Evolutionary conservation across 805 yeast species (phyloP).

Genomic region (Spathaspora sp.): DNA sequence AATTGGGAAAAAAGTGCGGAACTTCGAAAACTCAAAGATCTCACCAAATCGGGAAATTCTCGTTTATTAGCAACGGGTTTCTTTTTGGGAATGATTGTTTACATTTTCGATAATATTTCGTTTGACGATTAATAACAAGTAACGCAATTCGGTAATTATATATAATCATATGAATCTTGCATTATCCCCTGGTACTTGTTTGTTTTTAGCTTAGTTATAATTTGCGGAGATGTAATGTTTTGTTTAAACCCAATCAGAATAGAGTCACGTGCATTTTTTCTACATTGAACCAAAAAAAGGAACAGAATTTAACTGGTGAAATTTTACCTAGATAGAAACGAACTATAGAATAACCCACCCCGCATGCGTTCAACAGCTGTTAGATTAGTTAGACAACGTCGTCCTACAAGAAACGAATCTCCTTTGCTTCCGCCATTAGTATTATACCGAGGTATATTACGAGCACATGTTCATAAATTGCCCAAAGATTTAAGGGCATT

Average conservation of each 20-base stretch:
- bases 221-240: too few species aligned
- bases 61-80: neutral
- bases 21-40: neutral
- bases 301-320: too few species aligned
- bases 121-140: too few species aligned
- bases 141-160: too few species aligned
- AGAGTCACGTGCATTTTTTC: too few species aligned
- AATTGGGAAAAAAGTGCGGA: neutral
- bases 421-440: constrained; percentile 77
- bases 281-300: too few species aligned
- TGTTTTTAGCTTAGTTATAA: too few species aligned
- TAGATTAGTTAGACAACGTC: constrained; percentile 35
- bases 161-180: too few species aligned
- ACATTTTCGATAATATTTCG: neutral
- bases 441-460: constrained; percentile 72
- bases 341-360: neutral
- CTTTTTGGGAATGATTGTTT: neutral
- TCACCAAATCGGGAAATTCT: neutral
- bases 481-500: constrained; percentile 67
- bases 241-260: too few species aligned
- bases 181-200: too few species aligned
- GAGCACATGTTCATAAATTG: constrained; percentile 69
- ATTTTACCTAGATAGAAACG: too few species aligned
- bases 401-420: constrained; percentile 34
- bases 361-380: constrained; percentile 36